These are phyloP conservation scores for Ophiostoma triangulosporum DNA, from an alignment of 2,329 filamentous ascomycete genomes.

Conservation along the genomic window DNA sequence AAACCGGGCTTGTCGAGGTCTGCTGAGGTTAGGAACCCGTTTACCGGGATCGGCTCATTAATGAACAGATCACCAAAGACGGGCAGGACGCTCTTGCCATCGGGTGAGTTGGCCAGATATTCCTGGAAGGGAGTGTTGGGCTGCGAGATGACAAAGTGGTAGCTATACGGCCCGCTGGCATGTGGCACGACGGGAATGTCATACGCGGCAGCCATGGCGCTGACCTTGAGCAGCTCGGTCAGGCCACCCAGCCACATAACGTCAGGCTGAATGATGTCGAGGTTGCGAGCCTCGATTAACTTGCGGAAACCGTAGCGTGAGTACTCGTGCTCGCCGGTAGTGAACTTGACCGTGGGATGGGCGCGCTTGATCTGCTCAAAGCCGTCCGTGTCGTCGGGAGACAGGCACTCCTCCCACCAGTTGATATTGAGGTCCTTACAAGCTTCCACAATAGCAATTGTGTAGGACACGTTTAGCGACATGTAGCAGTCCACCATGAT, in stretches of 20 bases:
- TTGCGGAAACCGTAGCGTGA: conserved; percentile 91
- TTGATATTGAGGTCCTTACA: conserved; percentile 78
- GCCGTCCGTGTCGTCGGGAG: conserved; percentile 83
- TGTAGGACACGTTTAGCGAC: conserved; percentile 86
- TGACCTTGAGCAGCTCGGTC: conserved; percentile 81
- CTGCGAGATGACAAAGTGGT: conserved; percentile 91
- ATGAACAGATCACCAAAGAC: conserved; percentile 86
- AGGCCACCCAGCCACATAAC: conserved; percentile 95
- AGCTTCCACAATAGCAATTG: conserved; percentile 76
- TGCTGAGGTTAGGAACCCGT: conserved; percentile 67
- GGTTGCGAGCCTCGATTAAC: conserved; percentile 77
- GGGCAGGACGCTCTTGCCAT: conserved; percentile 77
- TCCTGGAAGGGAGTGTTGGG: conserved; percentile 91
- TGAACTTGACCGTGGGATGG: conserved; percentile 84
- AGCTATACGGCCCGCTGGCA: conserved; percentile 85
- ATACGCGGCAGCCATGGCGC: conserved; percentile 81
- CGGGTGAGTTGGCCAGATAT: conserved; percentile 84
- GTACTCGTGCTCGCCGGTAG: conserved; percentile 91
- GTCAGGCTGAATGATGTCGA: conserved; percentile 90
- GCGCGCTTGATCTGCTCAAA: conserved; percentile 83
- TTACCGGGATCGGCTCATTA: conserved; percentile 77
- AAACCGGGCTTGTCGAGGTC: conserved; percentile 84
- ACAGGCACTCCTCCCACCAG: conserved; percentile 95
- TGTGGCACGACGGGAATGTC: conserved; percentile 94
- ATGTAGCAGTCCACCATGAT: conserved; percentile 97